A percentile compares a stretch with the other conserved stretches of the same genome.
Evolutionary conservation across 768 basidiomycete species (phyloP).

Genomic region (Naganishia randhawae): DNA sequence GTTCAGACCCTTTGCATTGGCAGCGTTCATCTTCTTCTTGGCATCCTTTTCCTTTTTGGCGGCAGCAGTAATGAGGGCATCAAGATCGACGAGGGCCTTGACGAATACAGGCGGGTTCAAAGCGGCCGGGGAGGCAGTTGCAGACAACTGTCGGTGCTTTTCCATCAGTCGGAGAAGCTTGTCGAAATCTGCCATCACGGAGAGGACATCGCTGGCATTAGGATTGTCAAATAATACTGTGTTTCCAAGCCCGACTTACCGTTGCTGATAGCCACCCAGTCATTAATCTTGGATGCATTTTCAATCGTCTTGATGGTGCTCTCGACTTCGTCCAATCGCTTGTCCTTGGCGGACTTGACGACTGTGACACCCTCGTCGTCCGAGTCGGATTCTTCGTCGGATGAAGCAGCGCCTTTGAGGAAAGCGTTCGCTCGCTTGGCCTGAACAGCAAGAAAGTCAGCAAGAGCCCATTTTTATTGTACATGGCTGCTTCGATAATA

Average conservation of each 20-base stretch:
- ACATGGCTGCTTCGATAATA: constrained; percentile 8
- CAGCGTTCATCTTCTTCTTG: constrained; percentile 85
- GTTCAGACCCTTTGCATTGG: constrained; percentile 86
- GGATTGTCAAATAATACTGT: background rate
- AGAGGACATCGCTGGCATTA: background rate
- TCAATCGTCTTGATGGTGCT: constrained; percentile 84
- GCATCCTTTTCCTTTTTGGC: constrained; percentile 82
- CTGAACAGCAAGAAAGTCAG: constrained; percentile 42
- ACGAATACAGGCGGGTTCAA: constrained; percentile 59
- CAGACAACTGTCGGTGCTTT: constrained; percentile 66
- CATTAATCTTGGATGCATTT: constrained; percentile 91
- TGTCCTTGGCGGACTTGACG: constrained; percentile 85
- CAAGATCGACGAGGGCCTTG: constrained; percentile 58
- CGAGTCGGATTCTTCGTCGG: constrained; percentile 60
- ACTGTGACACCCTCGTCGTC: constrained; percentile 61
- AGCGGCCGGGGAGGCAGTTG: constrained; percentile 77
- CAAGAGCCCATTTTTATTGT: constrained; percentile 33
- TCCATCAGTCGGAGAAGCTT: constrained; percentile 87
- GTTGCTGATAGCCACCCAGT: constrained; percentile 87
- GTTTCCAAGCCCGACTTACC: constrained; percentile 60
- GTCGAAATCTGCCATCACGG: constrained; percentile 73
- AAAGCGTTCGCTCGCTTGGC: constrained; percentile 46
- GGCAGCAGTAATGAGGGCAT: constrained; percentile 67
- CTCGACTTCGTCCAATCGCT: constrained; percentile 91
- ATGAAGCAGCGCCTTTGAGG: constrained; percentile 46